Percentiles rank a stretch among this genome's conserved stretches.
Evolutionary conservation across 176 grass and related monocot genomes (phyloP).

Genomic region (Saccharum spontaneum): DNA sequence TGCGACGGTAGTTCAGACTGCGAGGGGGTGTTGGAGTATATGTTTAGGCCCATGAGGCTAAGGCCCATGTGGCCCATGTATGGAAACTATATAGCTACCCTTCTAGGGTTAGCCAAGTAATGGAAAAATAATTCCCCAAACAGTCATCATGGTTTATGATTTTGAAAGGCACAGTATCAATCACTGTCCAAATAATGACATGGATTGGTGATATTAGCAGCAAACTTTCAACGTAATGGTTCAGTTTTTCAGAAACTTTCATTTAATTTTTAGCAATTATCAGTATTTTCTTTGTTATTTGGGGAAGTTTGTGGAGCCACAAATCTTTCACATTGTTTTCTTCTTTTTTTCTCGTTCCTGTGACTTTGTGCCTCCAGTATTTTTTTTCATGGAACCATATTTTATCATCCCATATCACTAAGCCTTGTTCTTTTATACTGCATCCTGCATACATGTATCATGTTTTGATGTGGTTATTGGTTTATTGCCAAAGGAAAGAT

Average conservation of each 20-base stretch:
- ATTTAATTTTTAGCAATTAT: conserved; percentile 11
- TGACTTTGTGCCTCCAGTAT: neutral
- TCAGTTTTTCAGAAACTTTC: neutral
- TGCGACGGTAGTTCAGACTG: too few species aligned
- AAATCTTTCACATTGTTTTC: neutral
- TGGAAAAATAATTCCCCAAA: too few species aligned
- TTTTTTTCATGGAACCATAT: conserved; percentile 23
- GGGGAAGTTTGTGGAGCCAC: neutral
- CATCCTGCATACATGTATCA: neutral
- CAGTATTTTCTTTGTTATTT: conserved; percentile 13
- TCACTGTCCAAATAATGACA: conserved; percentile 11
- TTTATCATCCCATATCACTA: neutral
- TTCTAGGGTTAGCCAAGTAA: too few species aligned
- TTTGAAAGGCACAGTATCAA: neutral
- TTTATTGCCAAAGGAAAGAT: neutral
- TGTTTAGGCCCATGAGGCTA: too few species aligned
- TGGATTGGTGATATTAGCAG: neutral
- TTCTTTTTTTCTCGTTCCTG: neutral
- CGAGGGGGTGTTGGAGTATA: too few species aligned
- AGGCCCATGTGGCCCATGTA: too few species aligned
- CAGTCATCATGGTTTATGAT: neutral
- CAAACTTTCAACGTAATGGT: conserved; percentile 4
- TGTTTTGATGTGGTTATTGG: neutral
- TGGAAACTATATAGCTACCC: too few species aligned
- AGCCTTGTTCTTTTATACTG: neutral